phyloP scores from a whole-genome alignment of 768 basidiomycete genomes.

The Russula sp. region DNA sequence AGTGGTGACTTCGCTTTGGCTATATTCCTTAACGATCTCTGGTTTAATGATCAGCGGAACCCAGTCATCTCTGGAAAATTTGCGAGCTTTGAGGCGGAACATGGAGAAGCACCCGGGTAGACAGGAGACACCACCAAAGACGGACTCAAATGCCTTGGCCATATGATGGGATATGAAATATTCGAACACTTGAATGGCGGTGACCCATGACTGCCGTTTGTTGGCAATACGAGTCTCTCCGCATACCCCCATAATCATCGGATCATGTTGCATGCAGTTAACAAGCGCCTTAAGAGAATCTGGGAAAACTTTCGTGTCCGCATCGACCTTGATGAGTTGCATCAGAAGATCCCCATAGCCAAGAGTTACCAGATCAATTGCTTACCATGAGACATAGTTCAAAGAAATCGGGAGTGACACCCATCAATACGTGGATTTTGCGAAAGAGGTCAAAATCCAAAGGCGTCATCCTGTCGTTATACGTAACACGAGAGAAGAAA shows the following conservation, averaged over 20 bases:
- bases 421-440: constrained; percentile 93
- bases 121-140: constrained; percentile 99
- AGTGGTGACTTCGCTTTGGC: constrained; percentile 87
- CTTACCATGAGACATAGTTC: constrained; percentile 95
- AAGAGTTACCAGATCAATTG: constrained; percentile 12
- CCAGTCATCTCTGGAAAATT: constrained; percentile 88
- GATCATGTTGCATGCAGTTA: constrained; percentile 98
- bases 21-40: constrained; percentile 95
- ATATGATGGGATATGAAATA: constrained; percentile 99
- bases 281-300: constrained; percentile 86
- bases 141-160: constrained; percentile 97
- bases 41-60: constrained; percentile 94
- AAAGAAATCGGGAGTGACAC: constrained; percentile 98
- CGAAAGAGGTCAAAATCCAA: constrained; percentile 98
- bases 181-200: constrained; percentile 95
- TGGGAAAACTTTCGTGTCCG: constrained; percentile 93
- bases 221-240: constrained; percentile 99
- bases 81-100: constrained; percentile 95
- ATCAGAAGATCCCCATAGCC: constrained; percentile 1
- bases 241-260: constrained; percentile 98
- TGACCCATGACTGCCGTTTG: constrained; percentile 98
- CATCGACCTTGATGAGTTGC: constrained; percentile 68
- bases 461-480: constrained; percentile 97
- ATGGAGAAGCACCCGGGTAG: constrained; percentile 99
- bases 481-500: constrained; percentile 98